Evolutionary conservation across 352 stramenopile genomes (phyloP).

Genomic region (Plasmopara muralis): DNA sequence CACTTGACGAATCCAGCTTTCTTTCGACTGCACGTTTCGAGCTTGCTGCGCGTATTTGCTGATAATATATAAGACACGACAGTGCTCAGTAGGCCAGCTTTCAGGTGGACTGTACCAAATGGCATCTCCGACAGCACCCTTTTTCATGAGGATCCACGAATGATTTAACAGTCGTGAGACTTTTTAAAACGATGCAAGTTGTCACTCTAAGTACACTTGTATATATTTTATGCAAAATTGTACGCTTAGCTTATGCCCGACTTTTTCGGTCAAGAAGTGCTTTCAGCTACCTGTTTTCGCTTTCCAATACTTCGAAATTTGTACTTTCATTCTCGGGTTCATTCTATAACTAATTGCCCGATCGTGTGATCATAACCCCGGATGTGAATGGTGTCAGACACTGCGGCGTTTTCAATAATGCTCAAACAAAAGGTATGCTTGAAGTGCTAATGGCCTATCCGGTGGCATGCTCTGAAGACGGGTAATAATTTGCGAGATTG

Average conservation of each 20-base stretch:
- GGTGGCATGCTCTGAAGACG: conserved; percentile 6
- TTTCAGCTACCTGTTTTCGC: conserved; percentile 9
- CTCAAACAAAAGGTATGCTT: background rate
- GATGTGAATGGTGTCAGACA: conserved; percentile 6
- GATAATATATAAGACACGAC: conserved; percentile 93
- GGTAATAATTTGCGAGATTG: conserved; percentile 3
- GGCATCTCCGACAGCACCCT: conserved; percentile 11
- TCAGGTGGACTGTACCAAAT: conserved; percentile 55
- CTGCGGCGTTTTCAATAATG: conserved; percentile 1
- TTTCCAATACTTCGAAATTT: background rate
- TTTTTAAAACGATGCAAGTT: conserved; percentile 7
- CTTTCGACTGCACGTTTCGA: conserved; percentile 68
- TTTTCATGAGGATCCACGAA: background rate
- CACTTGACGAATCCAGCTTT: conserved; percentile 93
- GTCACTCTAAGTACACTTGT: conserved; percentile 9
- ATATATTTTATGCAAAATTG: conserved; percentile 22
- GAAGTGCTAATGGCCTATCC: conserved; percentile 4
- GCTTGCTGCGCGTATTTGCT: conserved; percentile 90
- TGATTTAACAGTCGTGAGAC: conserved; percentile 9
- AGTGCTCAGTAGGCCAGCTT: conserved; percentile 88
- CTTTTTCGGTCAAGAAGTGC: conserved; percentile 1
- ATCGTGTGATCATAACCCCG: background rate
- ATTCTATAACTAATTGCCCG: too few species aligned
- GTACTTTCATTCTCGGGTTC: too few species aligned
- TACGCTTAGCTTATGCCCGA: conserved; percentile 4